Evolutionary conservation across 176 grass and related monocot species (phyloP).

Genomic region (Dactylis glomerata): DNA sequence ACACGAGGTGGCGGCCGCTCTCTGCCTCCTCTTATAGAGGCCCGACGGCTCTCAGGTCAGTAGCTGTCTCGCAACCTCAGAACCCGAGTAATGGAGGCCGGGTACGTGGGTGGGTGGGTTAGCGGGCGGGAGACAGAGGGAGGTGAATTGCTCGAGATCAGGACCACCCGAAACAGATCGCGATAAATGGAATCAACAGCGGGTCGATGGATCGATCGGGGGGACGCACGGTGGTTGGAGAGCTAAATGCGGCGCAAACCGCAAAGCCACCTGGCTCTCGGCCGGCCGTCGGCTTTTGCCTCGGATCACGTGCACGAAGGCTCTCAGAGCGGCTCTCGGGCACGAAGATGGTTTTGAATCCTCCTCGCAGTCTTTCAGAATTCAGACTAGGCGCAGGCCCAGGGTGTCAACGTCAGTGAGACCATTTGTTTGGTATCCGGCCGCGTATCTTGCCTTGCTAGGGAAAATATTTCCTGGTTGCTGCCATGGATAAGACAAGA

Average conservation of each 20-base stretch:
- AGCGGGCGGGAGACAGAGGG: neutral
- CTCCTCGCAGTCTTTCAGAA: no score
- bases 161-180: slow-evolving; percentile 21
- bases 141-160: neutral
- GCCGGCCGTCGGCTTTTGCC: neutral
- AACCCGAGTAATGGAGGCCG: neutral
- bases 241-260: slow-evolving; percentile 29
- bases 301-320: slow-evolving; percentile 24
- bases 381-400: no score
- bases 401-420: no score
- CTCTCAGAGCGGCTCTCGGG: neutral
- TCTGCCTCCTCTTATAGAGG: slow-evolving; percentile 9
- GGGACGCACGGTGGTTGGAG: slow-evolving; percentile 19
- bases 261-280: neutral
- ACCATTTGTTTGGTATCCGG: no score
- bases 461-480: no score
- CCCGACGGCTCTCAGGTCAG: neutral
- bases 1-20: neutral
- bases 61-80: neutral
- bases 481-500: no score
- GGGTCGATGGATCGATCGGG: neutral
- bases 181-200: neutral
- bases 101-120: neutral
- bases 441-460: no score
- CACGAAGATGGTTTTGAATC: no score